Evolutionary conservation across 192 early-diverging fungal genomes (phyloP).

Genomic region (Coemansia sp.): DNA sequence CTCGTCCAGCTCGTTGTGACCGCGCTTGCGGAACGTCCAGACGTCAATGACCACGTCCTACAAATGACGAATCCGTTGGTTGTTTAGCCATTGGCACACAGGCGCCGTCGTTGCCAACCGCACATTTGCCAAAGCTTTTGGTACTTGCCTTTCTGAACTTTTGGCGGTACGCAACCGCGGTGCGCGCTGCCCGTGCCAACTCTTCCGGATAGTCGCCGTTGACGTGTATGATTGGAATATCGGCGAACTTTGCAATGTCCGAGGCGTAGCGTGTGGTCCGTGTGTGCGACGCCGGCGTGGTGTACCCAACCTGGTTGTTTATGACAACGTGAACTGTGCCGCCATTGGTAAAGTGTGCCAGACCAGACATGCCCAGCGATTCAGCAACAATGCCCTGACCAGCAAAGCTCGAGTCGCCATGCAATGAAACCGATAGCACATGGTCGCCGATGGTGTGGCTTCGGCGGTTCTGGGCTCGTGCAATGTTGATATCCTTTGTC

Average conservation of each 20-base stretch:
- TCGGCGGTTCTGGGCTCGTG: constrained; percentile 2
- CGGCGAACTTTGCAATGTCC: constrained; percentile 94
- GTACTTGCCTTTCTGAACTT: constrained; percentile 70
- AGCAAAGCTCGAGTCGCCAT: constrained; percentile 86
- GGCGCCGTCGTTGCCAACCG: no score
- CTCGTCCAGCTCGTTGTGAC: constrained; percentile 96
- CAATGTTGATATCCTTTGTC: constrained; percentile 73
- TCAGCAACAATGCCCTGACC: constrained; percentile 92
- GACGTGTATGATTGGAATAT: constrained; percentile 90
- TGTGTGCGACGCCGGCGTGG: constrained; percentile 90
- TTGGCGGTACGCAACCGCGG: constrained; percentile 87
- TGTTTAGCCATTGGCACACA: no score
- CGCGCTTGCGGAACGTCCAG: constrained; percentile 91
- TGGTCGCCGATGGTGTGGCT: constrained; percentile 75
- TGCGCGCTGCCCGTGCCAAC: constrained; percentile 70
- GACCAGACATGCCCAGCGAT: constrained; percentile 83
- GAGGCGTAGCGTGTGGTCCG: constrained; percentile 85
- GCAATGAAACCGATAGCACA: constrained; percentile 85
- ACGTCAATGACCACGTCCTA: constrained; percentile 88
- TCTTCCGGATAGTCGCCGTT: constrained; percentile 93
- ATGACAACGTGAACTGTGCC: constrained; percentile 93
- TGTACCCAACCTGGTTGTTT: constrained; percentile 96
- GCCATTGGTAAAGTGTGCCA: constrained; percentile 90
- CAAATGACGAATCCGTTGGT: no score
- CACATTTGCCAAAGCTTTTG: no score